These are phyloP conservation scores for Coniochaeta prunicola DNA, from an alignment of 2,329 filamentous ascomycete genomes.

Conservation along the genomic window DNA sequence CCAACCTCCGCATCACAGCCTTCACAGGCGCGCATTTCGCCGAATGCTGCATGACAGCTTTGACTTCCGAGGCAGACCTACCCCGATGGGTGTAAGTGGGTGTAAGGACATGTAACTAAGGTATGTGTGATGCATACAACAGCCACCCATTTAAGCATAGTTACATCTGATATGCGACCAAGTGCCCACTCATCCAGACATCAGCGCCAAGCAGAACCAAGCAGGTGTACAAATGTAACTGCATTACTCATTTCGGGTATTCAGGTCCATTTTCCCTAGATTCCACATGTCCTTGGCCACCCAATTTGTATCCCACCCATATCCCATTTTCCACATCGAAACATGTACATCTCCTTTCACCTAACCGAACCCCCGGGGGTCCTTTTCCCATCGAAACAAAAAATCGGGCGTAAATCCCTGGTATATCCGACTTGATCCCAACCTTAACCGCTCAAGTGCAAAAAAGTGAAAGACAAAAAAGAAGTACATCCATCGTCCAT, in stretches of 20 bases:
- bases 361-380: neutral
- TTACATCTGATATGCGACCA: neutral
- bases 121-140: neutral
- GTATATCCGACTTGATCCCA: conserved; percentile 1
- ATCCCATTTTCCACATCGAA: neutral
- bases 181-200: neutral
- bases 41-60: too few relatives aligned
- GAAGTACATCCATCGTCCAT: neutral
- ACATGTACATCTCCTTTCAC: neutral
- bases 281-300: neutral
- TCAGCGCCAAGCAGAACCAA: neutral
- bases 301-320: neutral
- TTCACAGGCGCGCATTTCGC: too few relatives aligned
- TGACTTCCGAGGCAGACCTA: too few relatives aligned
- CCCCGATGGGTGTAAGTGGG: too few relatives aligned
- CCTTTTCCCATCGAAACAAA: neutral
- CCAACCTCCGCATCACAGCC: too few relatives aligned
- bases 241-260: conserved; percentile 7
- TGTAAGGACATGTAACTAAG: neutral
- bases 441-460: neutral
- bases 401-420: neutral
- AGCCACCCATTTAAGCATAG: neutral
- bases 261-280: neutral
- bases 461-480: neutral
- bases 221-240: neutral